Conservation (phyloP, 2,329 filamentous ascomycete species). For the Teratosphaeriaceae sp. region DNA sequence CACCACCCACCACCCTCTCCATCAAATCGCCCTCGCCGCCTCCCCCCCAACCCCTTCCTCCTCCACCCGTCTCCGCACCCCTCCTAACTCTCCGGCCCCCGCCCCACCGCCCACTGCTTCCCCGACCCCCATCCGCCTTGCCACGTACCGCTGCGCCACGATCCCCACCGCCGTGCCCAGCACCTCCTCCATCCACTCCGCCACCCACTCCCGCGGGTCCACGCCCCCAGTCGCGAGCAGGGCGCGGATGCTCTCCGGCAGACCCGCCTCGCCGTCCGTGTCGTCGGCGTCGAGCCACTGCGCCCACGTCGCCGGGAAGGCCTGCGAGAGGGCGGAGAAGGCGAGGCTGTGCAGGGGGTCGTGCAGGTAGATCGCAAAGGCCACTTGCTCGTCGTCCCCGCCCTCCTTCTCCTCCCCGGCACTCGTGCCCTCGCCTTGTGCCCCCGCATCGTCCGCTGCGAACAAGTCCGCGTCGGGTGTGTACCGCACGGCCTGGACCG, state of each 20-base stretch:
- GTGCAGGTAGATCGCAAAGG: constrained; percentile 71
- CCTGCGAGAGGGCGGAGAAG: constrained; percentile 76
- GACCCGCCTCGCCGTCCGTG: constrained; percentile 40
- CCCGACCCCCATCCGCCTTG: constrained; percentile 90
- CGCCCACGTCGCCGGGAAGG: constrained; percentile 77
- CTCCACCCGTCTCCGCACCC: constrained; percentile 50
- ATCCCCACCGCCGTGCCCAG: constrained; percentile 72
- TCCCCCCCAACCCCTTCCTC: constrained; percentile 54
- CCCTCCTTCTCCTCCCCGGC: constrained; percentile 37
- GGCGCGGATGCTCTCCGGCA: constrained; percentile 79
- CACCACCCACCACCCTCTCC: background rate
- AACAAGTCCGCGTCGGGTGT: constrained; percentile 63
- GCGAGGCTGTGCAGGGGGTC: constrained; percentile 90
- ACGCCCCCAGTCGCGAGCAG: constrained; percentile 71
- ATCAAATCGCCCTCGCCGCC: constrained; percentile 48
- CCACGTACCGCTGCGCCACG: constrained; percentile 91
- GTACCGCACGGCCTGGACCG: constrained; percentile 79
- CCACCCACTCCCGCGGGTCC: constrained; percentile 93
- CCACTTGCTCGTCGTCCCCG: constrained; percentile 53
- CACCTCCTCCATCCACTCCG: constrained; percentile 92
- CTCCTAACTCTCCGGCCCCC: constrained; percentile 55
- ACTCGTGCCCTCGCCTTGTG: constrained; percentile 1
- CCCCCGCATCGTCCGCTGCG: constrained; percentile 38
- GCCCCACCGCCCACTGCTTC: too few relatives aligned
- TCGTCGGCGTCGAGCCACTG: constrained; percentile 77